Evolutionary conservation across 23 red algal genomes (phyloP).

Genomic region (Gracilaria vermiculophylla): DNA sequence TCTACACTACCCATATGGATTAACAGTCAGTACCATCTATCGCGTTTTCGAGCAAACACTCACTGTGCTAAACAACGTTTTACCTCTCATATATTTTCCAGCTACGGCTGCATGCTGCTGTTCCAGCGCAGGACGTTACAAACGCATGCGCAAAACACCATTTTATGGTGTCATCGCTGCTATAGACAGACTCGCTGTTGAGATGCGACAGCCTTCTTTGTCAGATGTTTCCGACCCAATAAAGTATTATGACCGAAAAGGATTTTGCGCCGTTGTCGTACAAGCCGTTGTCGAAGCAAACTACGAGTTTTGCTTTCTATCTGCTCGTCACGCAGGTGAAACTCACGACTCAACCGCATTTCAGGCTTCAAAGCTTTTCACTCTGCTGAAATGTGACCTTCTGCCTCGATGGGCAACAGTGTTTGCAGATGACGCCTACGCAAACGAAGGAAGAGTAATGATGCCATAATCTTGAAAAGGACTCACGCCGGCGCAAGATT

Average conservation of each 20-base stretch:
- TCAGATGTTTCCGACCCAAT: neutral
- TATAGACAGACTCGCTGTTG: neutral
- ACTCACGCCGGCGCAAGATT: neutral
- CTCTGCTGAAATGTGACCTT: neutral
- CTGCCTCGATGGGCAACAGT: neutral
- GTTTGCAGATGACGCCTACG: slow-evolving; percentile 23
- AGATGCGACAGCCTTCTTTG: neutral
- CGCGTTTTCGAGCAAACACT: neutral
- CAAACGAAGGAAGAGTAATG: neutral
- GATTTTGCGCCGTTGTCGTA: neutral
- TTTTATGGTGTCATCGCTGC: slow-evolving; percentile 17
- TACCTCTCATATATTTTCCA: neutral
- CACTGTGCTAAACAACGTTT: neutral
- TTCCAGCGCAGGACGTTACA: neutral
- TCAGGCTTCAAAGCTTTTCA: neutral
- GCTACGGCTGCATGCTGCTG: neutral
- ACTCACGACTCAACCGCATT: slow-evolving; percentile 13
- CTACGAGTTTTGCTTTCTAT: slow-evolving; percentile 41
- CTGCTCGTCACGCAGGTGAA: neutral
- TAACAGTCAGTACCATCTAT: neutral
- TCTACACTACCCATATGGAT: neutral
- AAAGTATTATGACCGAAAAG: slow-evolving; percentile 35
- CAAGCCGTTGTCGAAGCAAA: neutral
- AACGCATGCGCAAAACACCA: neutral
- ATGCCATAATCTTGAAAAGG: neutral